Percentiles rank a stretch among this genome's conserved stretches.
These are phyloP conservation scores for Oryza brachyantha DNA, from an alignment of 176 grass and related monocot species.

Conservation along the genomic window DNA sequence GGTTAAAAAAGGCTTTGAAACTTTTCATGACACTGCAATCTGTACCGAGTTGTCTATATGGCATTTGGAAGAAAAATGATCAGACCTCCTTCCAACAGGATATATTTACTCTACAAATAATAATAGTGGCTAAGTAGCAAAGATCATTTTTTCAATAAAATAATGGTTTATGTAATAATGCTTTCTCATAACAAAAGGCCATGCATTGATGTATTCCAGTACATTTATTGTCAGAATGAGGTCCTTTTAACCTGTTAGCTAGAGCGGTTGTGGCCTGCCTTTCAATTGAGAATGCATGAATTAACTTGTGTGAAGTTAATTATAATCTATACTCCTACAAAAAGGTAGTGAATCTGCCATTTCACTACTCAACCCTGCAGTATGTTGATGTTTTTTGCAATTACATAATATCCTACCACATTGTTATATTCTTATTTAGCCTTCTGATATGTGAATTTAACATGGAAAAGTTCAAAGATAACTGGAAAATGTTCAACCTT, in stretches of 20 bases:
- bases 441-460: not conserved
- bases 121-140: constrained; percentile 6
- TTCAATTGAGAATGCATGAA: not conserved
- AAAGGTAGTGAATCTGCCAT: not conserved
- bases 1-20: not conserved
- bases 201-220: not conserved
- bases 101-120: constrained; percentile 7
- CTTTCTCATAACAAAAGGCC: not conserved
- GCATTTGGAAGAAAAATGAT: too few species aligned
- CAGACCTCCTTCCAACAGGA: too few species aligned
- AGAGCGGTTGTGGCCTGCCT: not conserved
- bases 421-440: not conserved
- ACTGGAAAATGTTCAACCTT: too few species aligned
- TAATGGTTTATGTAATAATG: constrained; percentile 1
- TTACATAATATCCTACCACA: too few species aligned
- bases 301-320: not conserved
- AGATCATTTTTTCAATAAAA: not conserved
- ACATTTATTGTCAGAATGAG: not conserved
- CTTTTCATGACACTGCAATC: not conserved
- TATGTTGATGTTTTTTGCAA: too few species aligned
- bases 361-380: not conserved
- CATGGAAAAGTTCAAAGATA: not conserved
- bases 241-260: not conserved
- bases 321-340: too few species aligned
- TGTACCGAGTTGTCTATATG: constrained; percentile 1